phyloP scores from a whole-genome alignment of 2,329 filamentous ascomycete species.

The Corynespora cassiicola region DNA sequence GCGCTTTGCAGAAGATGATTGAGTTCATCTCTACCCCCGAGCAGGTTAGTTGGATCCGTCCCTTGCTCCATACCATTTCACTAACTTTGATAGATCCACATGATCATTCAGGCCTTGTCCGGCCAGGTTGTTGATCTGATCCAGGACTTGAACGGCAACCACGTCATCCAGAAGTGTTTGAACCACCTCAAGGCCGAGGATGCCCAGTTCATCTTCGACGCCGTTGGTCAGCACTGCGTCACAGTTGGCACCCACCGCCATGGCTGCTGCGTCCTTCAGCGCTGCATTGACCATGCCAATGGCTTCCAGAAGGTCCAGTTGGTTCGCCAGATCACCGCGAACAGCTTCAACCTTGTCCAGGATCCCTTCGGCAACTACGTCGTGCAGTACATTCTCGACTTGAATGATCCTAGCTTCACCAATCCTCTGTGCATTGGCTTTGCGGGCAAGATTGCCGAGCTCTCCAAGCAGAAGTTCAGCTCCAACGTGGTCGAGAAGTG shows the following conservation, averaged over 20 bases:
- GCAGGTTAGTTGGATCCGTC: conserved; percentile 64
- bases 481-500: conserved; percentile 98
- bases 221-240: conserved; percentile 85
- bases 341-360: conserved; percentile 89
- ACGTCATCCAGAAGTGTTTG: conserved; percentile 98
- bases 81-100: conserved; percentile 62
- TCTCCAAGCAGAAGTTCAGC: conserved; percentile 97
- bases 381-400: conserved; percentile 95
- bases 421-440: conserved; percentile 87
- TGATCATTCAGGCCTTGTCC: conserved; percentile 84
- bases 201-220: conserved; percentile 96
- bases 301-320: conserved; percentile 87
- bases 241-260: conserved; percentile 96
- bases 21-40: conserved; percentile 88
- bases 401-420: conserved; percentile 86
- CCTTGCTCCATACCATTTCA: not conserved
- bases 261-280: conserved; percentile 96
- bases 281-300: conserved; percentile 96
- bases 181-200: conserved; percentile 87
- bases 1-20: conserved; percentile 99
- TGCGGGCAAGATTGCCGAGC: conserved; percentile 70
- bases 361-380: conserved; percentile 99
- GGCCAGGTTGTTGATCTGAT: conserved; percentile 91
- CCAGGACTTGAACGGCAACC: conserved; percentile 96
- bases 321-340: conserved; percentile 83